phyloP scores from a whole-genome alignment of 345 rosid species.

The Diplotaxis tenuifolia region DNA sequence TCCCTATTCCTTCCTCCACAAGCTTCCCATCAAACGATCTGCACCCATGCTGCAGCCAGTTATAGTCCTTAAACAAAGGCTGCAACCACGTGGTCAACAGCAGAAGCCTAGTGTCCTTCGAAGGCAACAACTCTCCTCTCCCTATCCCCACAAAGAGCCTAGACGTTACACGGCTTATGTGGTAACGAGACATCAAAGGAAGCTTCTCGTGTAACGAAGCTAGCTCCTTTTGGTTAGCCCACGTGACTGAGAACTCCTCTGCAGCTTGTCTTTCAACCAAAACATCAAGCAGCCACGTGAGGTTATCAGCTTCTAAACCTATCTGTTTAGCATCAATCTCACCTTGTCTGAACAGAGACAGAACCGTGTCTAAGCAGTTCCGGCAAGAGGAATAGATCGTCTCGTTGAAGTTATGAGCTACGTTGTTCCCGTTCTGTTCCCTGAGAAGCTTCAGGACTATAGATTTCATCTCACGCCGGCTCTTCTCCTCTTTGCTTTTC shows the following conservation, averaged over 20 bases:
- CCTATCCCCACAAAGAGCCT: slow-evolving; percentile 87
- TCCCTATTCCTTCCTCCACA: slow-evolving; percentile 94
- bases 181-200: slow-evolving; percentile 70
- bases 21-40: slow-evolving; percentile 83
- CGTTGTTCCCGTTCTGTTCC: slow-evolving; percentile 60
- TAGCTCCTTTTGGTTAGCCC: slow-evolving; percentile 82
- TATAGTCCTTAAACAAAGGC: slow-evolving; percentile 86
- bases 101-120: slow-evolving; percentile 70
- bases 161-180: slow-evolving; percentile 80
- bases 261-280: slow-evolving; percentile 76
- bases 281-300: slow-evolving; percentile 89
- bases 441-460: slow-evolving; percentile 83
- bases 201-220: slow-evolving; percentile 65
- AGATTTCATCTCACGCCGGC: slow-evolving; percentile 89
- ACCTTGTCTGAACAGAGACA: slow-evolving; percentile 60
- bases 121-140: slow-evolving; percentile 82
- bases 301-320: slow-evolving; percentile 77
- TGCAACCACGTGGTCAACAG: slow-evolving; percentile 84
- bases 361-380: slow-evolving; percentile 59
- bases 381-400: slow-evolving; percentile 64
- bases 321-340: slow-evolving; percentile 66
- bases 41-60: slow-evolving; percentile 90
- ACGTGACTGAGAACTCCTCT: slow-evolving; percentile 69
- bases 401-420: slow-evolving; percentile 61
- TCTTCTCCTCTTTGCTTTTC: slow-evolving; percentile 85